phyloP scores from a whole-genome alignment of 83 land plant genomes.

The Picea mariana region DNA sequence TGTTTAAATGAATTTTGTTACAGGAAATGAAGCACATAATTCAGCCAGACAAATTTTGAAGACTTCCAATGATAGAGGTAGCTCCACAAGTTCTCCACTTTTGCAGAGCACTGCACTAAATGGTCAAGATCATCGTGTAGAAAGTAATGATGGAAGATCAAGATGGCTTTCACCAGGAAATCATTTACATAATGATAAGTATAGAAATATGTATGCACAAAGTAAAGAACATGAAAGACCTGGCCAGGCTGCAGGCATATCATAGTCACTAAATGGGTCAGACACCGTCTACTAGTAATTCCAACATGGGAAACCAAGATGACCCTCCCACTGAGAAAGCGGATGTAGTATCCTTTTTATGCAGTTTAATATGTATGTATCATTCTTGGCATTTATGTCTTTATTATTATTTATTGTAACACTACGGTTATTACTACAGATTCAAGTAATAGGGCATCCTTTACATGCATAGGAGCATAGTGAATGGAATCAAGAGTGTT shows the following conservation, averaged over 20 bases:
- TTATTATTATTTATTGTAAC: no score
- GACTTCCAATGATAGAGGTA: background rate
- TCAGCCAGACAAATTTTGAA: background rate
- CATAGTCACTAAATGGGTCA: background rate
- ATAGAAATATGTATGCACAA: constrained; percentile 17
- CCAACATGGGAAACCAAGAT: constrained; percentile 8
- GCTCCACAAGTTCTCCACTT: constrained; percentile 9
- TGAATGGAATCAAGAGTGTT: no score
- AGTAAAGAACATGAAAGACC: background rate
- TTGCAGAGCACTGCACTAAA: constrained; percentile 3
- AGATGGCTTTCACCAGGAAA: constrained; percentile 16
- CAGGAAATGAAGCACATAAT: constrained; percentile 3
- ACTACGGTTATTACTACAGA: no score
- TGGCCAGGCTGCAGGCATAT: background rate
- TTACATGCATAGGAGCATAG: no score
- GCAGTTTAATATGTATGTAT: no score
- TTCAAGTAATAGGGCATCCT: no score
- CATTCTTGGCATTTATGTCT: no score
- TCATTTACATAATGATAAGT: constrained; percentile 10
- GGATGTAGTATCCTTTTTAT: background rate
- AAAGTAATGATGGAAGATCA: constrained; percentile 4
- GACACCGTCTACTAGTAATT: constrained; percentile 1
- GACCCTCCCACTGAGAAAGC: background rate
- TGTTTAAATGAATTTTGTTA: no score
- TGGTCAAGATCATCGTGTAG: background rate